These are phyloP conservation scores for Phylloporus arenicola DNA, from an alignment of 768 basidiomycete genomes.

Conservation along the genomic window DNA sequence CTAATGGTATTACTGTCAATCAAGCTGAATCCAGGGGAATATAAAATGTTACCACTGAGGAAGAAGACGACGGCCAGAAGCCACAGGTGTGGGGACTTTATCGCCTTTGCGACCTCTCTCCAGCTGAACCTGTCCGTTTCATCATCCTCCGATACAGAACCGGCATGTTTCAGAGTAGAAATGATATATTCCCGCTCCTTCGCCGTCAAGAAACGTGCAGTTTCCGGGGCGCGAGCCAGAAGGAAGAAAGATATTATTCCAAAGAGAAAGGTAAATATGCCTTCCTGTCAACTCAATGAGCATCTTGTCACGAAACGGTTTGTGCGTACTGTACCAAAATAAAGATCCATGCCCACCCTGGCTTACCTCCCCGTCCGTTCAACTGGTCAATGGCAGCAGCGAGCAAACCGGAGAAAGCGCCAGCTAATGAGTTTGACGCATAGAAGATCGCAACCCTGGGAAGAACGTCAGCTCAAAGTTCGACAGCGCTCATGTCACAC, in stretches of 20 bases:
- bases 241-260: constrained; percentile 48
- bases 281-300: constrained; percentile 37
- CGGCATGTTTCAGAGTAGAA: constrained; percentile 15
- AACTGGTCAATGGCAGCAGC: constrained; percentile 55
- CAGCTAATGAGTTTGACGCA: constrained; percentile 46
- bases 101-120: constrained; percentile 47
- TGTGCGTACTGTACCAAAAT: constrained; percentile 34
- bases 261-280: constrained; percentile 55
- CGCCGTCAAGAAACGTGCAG: constrained; percentile 46
- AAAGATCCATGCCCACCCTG: constrained; percentile 63
- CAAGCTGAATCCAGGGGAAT: not conserved
- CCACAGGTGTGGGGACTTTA: constrained; percentile 52
- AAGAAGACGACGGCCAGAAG: constrained; percentile 48
- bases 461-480: not conserved
- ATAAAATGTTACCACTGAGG: constrained; percentile 43
- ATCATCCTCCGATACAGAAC: constrained; percentile 37
- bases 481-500: not conserved
- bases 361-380: constrained; percentile 44
- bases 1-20: constrained; percentile 3
- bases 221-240: constrained; percentile 40
- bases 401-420: constrained; percentile 60
- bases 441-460: constrained; percentile 36
- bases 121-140: constrained; percentile 48
- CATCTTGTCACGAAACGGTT: not conserved
- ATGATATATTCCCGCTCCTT: constrained; percentile 47